phyloP scores from a whole-genome alignment of 306 rosid genomes.

The Parietaria judaica region DNA sequence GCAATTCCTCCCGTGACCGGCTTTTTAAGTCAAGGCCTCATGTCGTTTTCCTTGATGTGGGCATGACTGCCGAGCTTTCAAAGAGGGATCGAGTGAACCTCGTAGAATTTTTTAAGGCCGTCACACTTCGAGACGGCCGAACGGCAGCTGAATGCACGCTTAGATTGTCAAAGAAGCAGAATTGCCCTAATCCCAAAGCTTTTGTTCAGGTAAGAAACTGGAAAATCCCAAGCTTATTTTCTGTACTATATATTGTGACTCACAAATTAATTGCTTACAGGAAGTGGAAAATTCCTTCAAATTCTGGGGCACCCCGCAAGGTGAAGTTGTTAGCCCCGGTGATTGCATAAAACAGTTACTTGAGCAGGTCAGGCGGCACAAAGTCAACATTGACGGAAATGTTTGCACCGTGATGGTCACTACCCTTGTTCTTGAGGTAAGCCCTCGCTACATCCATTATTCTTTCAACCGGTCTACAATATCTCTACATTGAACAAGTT shows the following conservation, averaged over 20 bases:
- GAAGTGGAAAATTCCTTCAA: constrained; percentile 55
- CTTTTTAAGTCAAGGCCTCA: constrained; percentile 64
- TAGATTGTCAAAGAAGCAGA: constrained; percentile 55
- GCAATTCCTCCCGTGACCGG: constrained; percentile 28
- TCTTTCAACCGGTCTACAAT: not conserved
- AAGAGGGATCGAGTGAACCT: constrained; percentile 40
- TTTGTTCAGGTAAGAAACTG: constrained; percentile 51
- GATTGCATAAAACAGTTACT: constrained; percentile 66
- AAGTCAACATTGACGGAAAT: constrained; percentile 61
- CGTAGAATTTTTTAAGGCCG: constrained; percentile 63
- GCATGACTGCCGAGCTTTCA: constrained; percentile 71
- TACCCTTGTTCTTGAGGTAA: constrained; percentile 81
- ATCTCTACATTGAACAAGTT: not conserved
- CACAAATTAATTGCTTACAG: constrained; percentile 24
- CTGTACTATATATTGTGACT: not conserved
- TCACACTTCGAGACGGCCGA: constrained; percentile 63
- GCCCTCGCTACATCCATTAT: constrained; percentile 1
- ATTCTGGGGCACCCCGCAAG: constrained; percentile 39
- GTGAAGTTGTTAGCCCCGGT: constrained; percentile 36
- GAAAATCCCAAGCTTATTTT: not conserved
- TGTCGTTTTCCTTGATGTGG: constrained; percentile 80
- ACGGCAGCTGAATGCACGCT: constrained; percentile 67
- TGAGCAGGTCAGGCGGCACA: constrained; percentile 64
- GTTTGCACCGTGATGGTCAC: constrained; percentile 73
- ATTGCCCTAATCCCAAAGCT: constrained; percentile 67